Evolutionary conservation across 108 stramenopile genomes (phyloP).

Genomic region (Parietichytrium sp.): DNA sequence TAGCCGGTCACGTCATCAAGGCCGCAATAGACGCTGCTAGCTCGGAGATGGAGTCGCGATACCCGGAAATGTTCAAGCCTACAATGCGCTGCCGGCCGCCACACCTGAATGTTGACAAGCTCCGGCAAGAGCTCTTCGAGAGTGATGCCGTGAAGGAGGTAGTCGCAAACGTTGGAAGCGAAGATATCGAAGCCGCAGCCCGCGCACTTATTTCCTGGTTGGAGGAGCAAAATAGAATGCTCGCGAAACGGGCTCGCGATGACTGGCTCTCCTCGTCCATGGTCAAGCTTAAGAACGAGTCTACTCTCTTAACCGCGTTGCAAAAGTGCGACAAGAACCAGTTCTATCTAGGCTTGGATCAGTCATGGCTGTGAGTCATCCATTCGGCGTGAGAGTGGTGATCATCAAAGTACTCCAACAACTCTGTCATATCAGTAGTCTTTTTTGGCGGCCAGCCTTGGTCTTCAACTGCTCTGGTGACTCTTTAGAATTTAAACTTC

Average conservation of each 20-base stretch:
- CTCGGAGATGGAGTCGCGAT: conserved; percentile 54
- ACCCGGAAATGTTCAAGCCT: conserved; percentile 76
- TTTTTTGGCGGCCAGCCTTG: too few relatives aligned
- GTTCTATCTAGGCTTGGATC: conserved; percentile 75
- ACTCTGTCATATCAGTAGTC: too few relatives aligned
- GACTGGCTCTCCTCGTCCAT: background rate
- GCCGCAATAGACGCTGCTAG: conserved; percentile 57
- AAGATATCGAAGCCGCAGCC: conserved; percentile 64
- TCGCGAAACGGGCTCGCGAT: background rate
- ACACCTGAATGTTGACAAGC: conserved; percentile 78
- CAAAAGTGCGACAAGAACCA: conserved; percentile 66
- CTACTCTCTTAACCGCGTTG: conserved; percentile 52
- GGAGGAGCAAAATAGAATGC: conserved; percentile 38
- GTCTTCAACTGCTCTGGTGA: too few relatives aligned
- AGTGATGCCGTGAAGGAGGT: conserved; percentile 62
- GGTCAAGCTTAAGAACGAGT: background rate
- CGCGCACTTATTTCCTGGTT: conserved; percentile 63
- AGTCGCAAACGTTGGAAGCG: conserved; percentile 57
- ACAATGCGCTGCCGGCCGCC: conserved; percentile 73
- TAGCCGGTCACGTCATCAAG: conserved; percentile 56
- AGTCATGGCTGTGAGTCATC: background rate
- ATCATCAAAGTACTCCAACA: too few relatives aligned
- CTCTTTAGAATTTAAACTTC: too few relatives aligned
- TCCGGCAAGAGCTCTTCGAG: conserved; percentile 78
- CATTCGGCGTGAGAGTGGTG: too few relatives aligned